These are phyloP conservation scores for Medicago lupulina DNA, from an alignment of 306 rosid genomes.

Conservation along the genomic window DNA sequence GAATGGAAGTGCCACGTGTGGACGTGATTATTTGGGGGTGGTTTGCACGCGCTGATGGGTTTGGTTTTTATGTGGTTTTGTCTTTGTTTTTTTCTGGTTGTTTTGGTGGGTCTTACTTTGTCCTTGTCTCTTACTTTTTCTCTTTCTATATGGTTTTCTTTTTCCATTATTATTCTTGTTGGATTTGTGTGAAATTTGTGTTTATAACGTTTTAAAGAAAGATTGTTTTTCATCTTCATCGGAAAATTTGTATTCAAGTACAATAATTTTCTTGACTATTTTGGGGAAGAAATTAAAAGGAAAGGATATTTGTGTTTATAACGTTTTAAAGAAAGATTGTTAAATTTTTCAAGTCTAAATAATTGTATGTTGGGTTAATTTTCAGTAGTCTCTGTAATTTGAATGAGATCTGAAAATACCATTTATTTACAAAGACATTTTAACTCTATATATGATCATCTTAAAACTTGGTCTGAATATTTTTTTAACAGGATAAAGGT, in stretches of 20 bases:
- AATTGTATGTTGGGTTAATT: too few relatives aligned
- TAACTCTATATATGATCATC: too few relatives aligned
- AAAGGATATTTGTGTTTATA: neutral
- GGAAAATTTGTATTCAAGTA: neutral
- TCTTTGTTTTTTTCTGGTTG: constrained; percentile 46
- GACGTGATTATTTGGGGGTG: constrained; percentile 66
- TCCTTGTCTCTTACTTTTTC: constrained; percentile 50
- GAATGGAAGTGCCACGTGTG: constrained; percentile 54
- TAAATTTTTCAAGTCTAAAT: neutral
- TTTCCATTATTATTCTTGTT: neutral
- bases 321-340: constrained; percentile 1
- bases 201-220: too few relatives aligned
- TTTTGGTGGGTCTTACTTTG: constrained; percentile 61
- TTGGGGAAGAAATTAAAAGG: neutral
- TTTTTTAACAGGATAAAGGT: too few relatives aligned
- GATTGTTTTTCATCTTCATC: too few relatives aligned
- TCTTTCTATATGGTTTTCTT: neutral
- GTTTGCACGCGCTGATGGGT: constrained; percentile 44
- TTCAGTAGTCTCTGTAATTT: too few relatives aligned
- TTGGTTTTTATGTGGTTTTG: constrained; percentile 6
- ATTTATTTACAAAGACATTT: too few relatives aligned
- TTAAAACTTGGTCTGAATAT: too few relatives aligned
- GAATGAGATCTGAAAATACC: too few relatives aligned
- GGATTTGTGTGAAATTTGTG: too few relatives aligned
- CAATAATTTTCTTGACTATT: neutral